Evolutionary conservation across 2,329 filamentous ascomycete genomes (phyloP), one percentile per base, ranked within the genome.

Genomic region (Alternaria atra): DNA sequence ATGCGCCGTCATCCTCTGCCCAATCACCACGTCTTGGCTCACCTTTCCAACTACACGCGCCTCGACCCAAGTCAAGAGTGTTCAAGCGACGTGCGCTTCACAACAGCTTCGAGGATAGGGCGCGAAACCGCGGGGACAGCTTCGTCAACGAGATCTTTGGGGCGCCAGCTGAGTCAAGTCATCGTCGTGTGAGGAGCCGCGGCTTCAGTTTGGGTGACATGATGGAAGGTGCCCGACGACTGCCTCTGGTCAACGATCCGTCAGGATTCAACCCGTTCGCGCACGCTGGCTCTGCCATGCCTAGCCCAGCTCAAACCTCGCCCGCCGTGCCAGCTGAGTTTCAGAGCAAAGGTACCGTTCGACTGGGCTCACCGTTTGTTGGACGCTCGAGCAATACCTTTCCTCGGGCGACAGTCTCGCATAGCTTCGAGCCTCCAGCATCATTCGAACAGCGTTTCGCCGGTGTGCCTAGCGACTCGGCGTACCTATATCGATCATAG

Each of bases 151-250:
- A 84, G 58, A 72, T 85, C 8, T 83, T 85, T 63, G 79, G 80
- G 55, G 78, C 79, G 34, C 78, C 80, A 39, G 77, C 80, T 29
- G 83, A 87, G 60, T 80, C 81, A 9, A 83, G 84, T 54, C 83
- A 86, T 66, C 84, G 85, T 56, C 84, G 86, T 30, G 83, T 87
- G 34, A 84, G 87, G 40, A 87, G 84, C 67, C 85, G 88, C 43
- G 87, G 87, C 55, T 88, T 87, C 68, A 89, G 86, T 47, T 81
- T 86, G 25, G 85, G 87, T 51, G 85, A 87, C 53, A 83, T 86
- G 60, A 82, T 81, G 63, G 81, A 81, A 29, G 80, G 83, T 52
- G 83, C 80, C 67, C 77, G 81, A 52, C 81, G 84, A 53, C 79
- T 89, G 34, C 80, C 85, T 44, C 81, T 83, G 58, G 78, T 88